Base-by-base conservation (phyloP, 1,284 basidiomycete species). In the Sanghuangporus sanghuang region DNA sequence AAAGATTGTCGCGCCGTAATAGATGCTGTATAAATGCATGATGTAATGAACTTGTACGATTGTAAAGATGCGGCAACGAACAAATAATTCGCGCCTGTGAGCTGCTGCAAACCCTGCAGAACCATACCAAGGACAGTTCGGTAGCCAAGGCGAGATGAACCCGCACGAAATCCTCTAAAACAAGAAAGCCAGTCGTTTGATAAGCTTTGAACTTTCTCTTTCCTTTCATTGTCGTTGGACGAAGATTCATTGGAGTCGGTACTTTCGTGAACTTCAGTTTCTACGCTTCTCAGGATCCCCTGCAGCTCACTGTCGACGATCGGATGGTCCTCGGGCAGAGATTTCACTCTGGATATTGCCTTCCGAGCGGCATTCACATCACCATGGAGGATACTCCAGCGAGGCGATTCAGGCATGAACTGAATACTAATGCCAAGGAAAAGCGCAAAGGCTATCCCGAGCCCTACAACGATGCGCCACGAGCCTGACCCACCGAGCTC, bases 391-490 rank as follows among this genome's bases (percentile, higher is more conserved):
- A 18, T n/a, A 46, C 44, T 46, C 44, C 44, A 46, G 16, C 44
- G 44, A 4, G 44, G 44, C 16, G 44, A 46, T 18, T 46, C 44
- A 2, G 44, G 44, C 44, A 46, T 46, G 16, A 18, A 14, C 8
- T 85, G 66, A 93, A 92, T 73, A 92, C 89, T 49, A 90, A 90
- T 1, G 89, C 90, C 72, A 89, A 89, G 68, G 88, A 89, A 46
- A 58, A 81, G 71, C 3, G 87, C 83, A 82, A 88, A 92, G 63
- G 87, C 73, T 68, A 93, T 79, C 39, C 90, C 86, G 64, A 92
- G 79, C 11, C 84, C 89, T 59, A 92, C 82, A 50, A 89, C 82
- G 9, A 82, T 82, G 32, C 85, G 83, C 89, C 89, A 92, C n/a
- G 85, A 84, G 3, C 76, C 81, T 2, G 80, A 75, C 35, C 76